Base-by-base conservation (phyloP, 2,329 filamentous ascomycete species). In the Diaporthe velutina region DNA sequence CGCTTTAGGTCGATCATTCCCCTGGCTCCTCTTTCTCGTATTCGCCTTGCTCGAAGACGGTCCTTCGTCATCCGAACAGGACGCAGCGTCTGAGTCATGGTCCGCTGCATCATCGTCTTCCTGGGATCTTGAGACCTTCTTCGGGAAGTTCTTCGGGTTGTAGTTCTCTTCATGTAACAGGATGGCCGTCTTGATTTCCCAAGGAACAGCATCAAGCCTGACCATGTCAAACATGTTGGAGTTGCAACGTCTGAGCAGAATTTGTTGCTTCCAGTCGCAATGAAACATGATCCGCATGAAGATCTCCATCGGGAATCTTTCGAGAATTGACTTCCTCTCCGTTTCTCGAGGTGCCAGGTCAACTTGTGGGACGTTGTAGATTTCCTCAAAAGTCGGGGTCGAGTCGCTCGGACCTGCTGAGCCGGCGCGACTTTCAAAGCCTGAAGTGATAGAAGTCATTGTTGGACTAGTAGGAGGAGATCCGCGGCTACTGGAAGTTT, bases 201-300 rank as follows among this genome's bases (percentile, higher is more conserved):
- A 76, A 3, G 74, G 74, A 7, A 76, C 67, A 3, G 58, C 74
- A 17, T 74, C 74, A 17, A 76, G 72, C 19, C 55, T 57, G 48
- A 76, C 72, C 50, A 70, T 45, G 45, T 12, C n/a, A 22, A 61
- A 68, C 12, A 76, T 40, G 22, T 54, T 74, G 38, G 70, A 71
- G 48, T 58, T 76, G 67, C 71, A 76, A 19, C 48, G 54, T 38
- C 57, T 72, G n/a, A 76, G 67, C 4, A 71, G n/a, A 4, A 70
- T 42, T 12, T 76, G 74, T 22, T 71, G 8, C 35, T 72, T 76
- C 35, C 50, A 76, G 15, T 57, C 60, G 15, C 52, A 67, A 58
- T 74, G 67, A 55, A 76, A 19, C 74, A 76, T 74, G 58, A 74
- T 72, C 42, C 74, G 66, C 74, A 76, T 76, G 67, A 76, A 74